Evolutionary conservation across 768 basidiomycete species (phyloP).

Genomic region (Auricularia cornea): DNA sequence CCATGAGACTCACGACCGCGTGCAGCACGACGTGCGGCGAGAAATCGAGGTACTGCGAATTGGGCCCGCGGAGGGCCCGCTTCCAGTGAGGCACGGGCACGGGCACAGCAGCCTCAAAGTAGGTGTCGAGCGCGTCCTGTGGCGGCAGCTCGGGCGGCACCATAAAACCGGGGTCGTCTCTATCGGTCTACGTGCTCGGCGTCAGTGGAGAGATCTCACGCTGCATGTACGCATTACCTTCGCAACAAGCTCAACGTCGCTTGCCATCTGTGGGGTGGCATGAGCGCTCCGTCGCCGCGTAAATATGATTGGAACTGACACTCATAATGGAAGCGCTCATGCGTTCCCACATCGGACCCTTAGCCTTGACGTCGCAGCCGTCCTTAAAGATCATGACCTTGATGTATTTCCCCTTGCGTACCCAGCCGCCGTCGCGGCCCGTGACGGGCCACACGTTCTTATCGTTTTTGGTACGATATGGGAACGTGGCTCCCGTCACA

Average conservation of each 20-base stretch:
- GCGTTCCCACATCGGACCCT: neutral
- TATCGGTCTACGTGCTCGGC: neutral
- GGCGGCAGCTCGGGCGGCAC: neutral
- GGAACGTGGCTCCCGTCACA: neutral
- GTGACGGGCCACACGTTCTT: neutral
- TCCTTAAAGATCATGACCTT: neutral
- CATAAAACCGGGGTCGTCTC: neutral
- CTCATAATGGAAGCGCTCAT: neutral
- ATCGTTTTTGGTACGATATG: neutral
- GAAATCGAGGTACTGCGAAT: neutral
- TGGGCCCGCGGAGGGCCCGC: neutral
- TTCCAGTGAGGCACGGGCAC: neutral
- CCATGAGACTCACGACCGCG: neutral
- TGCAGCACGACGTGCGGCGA: neutral
- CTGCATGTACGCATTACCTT: neutral
- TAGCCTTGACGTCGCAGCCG: neutral
- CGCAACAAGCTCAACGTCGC: neutral
- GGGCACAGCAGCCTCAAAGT: neutral
- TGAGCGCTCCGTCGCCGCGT: neutral
- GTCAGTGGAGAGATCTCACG: neutral
- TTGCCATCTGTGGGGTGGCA: neutral
- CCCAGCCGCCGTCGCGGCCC: neutral
- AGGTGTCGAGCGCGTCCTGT: neutral
- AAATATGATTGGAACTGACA: neutral
- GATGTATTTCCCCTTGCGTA: neutral